These are phyloP conservation scores for Coniochaeta prunicola DNA, from an alignment of 2,329 filamentous ascomycete species.

Conservation along the genomic window DNA sequence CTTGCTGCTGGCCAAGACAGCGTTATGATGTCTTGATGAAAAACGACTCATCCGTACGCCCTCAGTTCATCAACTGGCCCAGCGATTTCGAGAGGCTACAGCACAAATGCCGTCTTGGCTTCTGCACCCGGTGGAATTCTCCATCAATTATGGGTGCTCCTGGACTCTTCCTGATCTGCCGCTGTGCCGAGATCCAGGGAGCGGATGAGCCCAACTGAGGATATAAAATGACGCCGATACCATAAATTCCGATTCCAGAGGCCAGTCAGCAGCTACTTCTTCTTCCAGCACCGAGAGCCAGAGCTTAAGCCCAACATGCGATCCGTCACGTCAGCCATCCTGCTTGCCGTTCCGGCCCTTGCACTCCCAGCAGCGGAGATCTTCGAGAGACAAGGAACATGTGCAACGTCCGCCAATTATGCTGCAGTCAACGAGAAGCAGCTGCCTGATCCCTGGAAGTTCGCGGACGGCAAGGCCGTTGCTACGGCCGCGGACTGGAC, in stretches of 20 bases:
- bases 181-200: not conserved
- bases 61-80: not conserved
- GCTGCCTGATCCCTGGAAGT: conserved; percentile 37
- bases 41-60: not conserved
- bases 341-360: conserved; percentile 4
- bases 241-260: not conserved
- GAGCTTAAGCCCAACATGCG: not conserved
- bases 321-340: not conserved
- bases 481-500: conserved; percentile 31
- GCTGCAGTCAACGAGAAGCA: not conserved
- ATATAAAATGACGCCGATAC: not conserved
- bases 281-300: not conserved
- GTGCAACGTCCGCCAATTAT: not conserved
- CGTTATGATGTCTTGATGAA: not conserved
- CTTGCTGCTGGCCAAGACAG: not conserved
- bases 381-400: conserved; percentile 1
- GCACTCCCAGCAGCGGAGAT: conserved; percentile 2
- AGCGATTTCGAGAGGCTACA: not conserved
- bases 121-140: not conserved
- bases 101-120: conserved; percentile 2
- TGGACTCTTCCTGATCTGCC: not conserved
- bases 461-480: conserved; percentile 31
- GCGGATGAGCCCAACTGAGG: not conserved
- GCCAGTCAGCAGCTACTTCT: not conserved
- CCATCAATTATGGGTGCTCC: not conserved